Evolutionary conservation across 257 asterid species (phyloP).

Genomic region (Cinchona pubescens): DNA sequence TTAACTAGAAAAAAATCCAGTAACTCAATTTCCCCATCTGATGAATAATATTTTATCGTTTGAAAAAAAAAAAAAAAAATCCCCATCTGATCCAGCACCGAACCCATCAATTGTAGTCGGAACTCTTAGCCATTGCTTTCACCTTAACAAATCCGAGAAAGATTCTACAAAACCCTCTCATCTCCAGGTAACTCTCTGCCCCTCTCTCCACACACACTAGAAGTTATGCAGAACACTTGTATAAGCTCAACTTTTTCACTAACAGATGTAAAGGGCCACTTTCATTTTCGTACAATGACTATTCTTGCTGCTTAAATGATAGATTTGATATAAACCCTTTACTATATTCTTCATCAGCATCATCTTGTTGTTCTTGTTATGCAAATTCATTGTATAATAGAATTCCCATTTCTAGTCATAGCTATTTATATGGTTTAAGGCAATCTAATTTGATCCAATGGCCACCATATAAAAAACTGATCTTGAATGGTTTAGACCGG

Average conservation of each 20-base stretch:
- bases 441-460: conserved; percentile 77
- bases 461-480: conserved; percentile 46
- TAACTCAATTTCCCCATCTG: not conserved
- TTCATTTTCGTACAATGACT: conserved; percentile 43
- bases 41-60: too few relatives aligned
- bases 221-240: conserved; percentile 58
- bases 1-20: not conserved
- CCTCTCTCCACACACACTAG: not conserved
- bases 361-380: conserved; percentile 52
- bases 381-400: conserved; percentile 34
- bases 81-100: not conserved
- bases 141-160: conserved; percentile 1
- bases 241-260: conserved; percentile 51
- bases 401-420: conserved; percentile 35
- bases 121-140: not conserved
- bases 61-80: too few relatives aligned
- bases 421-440: conserved; percentile 52
- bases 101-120: not conserved
- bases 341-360: conserved; percentile 41
- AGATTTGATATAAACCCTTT: conserved; percentile 39
- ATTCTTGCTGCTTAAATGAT: conserved; percentile 36
- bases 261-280: conserved; percentile 47
- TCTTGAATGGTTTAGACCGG: conserved; percentile 50
- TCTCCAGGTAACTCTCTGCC: conserved; percentile 31
- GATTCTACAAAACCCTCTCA: conserved; percentile 20